Conservation (phyloP, 179 eudicot species). For the Dionaea muscipula region DNA sequence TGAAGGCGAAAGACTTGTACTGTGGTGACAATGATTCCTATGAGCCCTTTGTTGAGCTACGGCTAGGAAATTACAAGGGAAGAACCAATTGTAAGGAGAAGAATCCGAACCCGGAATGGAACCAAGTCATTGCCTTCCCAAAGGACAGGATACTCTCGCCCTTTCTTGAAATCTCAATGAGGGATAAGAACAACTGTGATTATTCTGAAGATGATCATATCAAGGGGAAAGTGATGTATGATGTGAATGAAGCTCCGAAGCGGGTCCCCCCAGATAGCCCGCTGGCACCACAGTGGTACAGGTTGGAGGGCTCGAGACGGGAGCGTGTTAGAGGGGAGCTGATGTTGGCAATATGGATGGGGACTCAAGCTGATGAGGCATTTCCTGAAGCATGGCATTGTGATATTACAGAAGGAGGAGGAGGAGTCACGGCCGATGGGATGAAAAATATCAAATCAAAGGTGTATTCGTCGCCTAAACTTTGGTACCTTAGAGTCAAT, state of each 20-base stretch:
- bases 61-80: conserved; percentile 36
- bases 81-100: conserved; percentile 21
- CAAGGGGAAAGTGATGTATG: conserved; percentile 32
- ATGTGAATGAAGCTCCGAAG: conserved; percentile 32
- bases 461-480: conserved; percentile 34
- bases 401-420: conserved; percentile 27
- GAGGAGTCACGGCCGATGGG: conserved; percentile 1
- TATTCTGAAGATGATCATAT: conserved; percentile 15
- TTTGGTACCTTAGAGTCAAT: conserved; percentile 86
- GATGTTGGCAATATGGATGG: conserved; percentile 64
- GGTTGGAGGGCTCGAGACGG: conserved; percentile 25
- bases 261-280: conserved; percentile 62
- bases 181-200: conserved; percentile 18
- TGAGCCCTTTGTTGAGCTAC: conserved; percentile 39
- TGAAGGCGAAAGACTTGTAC: conserved; percentile 34
- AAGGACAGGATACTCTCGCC: conserved; percentile 40
- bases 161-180: conserved; percentile 24
- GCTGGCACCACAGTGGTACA: conserved; percentile 59
- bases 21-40: conserved; percentile 9
- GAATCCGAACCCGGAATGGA: conserved; percentile 38
- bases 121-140: conserved; percentile 42
- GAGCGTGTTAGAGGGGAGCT: conserved; percentile 27
- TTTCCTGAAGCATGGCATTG: conserved; percentile 58
- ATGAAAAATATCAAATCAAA: neutral
- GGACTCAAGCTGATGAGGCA: conserved; percentile 65